These are phyloP conservation scores for Nemania sp. DNA, from an alignment of 2,329 filamentous ascomycete genomes.

Conservation along the genomic window DNA sequence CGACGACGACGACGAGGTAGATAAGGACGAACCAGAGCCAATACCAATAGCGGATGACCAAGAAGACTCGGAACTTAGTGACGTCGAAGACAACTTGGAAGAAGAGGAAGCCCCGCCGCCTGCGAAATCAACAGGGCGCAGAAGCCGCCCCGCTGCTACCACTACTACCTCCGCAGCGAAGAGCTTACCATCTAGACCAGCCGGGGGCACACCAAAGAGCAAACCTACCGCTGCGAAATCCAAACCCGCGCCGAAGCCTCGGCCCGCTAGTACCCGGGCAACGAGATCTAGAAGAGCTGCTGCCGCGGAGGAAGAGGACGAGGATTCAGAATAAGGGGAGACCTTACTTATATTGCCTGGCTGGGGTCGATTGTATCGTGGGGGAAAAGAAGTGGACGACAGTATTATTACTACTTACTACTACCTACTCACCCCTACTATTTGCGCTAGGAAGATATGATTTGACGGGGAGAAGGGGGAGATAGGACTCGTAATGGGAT, in stretches of 20 bases:
- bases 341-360: background rate
- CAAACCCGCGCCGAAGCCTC: conserved; percentile 28
- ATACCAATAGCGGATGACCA: conserved; percentile 6
- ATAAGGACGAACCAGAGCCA: conserved; percentile 20
- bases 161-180: conserved; percentile 29
- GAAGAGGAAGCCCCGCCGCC: conserved; percentile 28
- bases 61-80: conserved; percentile 30
- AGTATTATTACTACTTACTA: background rate
- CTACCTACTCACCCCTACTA: no score
- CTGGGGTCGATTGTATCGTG: background rate
- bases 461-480: background rate
- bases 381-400: background rate
- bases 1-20: conserved; percentile 9
- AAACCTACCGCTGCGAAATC: conserved; percentile 31
- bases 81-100: conserved; percentile 30
- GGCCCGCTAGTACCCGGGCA: conserved; percentile 32
- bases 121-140: conserved; percentile 34
- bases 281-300: conserved; percentile 33
- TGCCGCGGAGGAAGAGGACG: conserved; percentile 24
- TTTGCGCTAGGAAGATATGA: background rate
- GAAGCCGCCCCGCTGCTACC: conserved; percentile 29
- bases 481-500: background rate
- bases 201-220: conserved; percentile 28
- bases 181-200: conserved; percentile 34
- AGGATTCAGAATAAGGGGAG: conserved; percentile 26